phyloP scores from a whole-genome alignment of 768 basidiomycete genomes.

The Galerina sulciceps region DNA sequence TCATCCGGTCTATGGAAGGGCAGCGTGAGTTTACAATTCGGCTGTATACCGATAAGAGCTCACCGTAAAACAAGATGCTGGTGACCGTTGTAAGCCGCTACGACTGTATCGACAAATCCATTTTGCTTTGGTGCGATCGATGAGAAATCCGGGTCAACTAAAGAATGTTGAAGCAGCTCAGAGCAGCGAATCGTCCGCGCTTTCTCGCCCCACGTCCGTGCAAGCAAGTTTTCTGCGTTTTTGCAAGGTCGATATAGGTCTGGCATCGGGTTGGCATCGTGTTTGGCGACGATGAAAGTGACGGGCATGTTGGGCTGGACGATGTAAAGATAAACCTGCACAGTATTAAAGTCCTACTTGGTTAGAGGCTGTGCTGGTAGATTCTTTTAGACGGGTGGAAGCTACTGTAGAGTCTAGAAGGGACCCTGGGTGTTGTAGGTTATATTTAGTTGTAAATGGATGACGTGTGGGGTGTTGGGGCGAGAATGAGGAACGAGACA shows the following conservation, averaged over 20 bases:
- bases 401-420: no score
- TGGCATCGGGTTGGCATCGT: background rate
- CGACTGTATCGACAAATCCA: constrained; percentile 16
- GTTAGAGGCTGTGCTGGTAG: no score
- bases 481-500: no score
- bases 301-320: constrained; percentile 11
- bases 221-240: background rate
- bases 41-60: background rate
- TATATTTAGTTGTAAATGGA: no score
- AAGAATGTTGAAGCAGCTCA: constrained; percentile 3
- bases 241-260: background rate
- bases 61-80: constrained; percentile 15
- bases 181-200: background rate
- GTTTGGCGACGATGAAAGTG: constrained; percentile 10
- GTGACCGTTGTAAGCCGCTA: constrained; percentile 16
- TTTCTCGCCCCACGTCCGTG: background rate
- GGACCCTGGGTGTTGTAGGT: no score
- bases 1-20: constrained; percentile 21
- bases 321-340: no score
- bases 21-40: background rate
- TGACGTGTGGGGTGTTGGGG: no score
- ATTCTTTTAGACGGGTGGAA: no score
- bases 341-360: no score
- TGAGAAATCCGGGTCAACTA: background rate
- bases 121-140: background rate